phyloP scores from a whole-genome alignment of 768 basidiomycete species.

The Cantharellus anzutake region DNA sequence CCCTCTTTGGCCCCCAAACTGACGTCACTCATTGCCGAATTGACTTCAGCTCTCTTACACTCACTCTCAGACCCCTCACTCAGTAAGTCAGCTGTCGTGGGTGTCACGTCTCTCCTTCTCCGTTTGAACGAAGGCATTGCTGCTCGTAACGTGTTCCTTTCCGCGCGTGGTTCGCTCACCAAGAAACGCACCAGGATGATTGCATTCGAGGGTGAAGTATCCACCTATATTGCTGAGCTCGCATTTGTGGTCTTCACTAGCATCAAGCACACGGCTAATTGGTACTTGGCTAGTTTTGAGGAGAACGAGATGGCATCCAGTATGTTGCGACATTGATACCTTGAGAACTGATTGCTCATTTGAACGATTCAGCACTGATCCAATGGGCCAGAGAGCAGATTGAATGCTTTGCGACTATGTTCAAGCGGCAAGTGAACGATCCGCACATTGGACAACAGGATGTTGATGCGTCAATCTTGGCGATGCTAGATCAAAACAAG shows the following conservation, averaged over 20 bases:
- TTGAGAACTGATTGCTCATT: no score
- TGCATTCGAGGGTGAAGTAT: constrained; percentile 74
- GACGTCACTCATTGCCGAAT: constrained; percentile 46
- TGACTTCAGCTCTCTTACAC: constrained; percentile 49
- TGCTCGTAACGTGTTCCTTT: constrained; percentile 67
- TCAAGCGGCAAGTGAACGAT: constrained; percentile 80
- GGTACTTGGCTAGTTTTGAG: constrained; percentile 90
- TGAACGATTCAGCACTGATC: constrained; percentile 47
- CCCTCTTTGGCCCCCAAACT: no score
- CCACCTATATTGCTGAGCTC: constrained; percentile 69
- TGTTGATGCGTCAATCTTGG: no score
- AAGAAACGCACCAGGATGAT: constrained; percentile 67
- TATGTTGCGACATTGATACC: constrained; percentile 15
- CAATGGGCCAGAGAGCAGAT: constrained; percentile 85
- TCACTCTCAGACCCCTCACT: constrained; percentile 59
- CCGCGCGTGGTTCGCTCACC: constrained; percentile 56
- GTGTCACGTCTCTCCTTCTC: constrained; percentile 49
- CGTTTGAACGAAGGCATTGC: constrained; percentile 58
- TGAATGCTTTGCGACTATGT: constrained; percentile 63
- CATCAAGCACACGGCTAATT: constrained; percentile 93
- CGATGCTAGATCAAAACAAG: no score
- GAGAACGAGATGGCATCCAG: constrained; percentile 89
- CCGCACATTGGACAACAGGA: constrained; percentile 10
- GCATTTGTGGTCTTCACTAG: constrained; percentile 82
- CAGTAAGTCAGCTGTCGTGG: constrained; percentile 55